Percentiles rank a stretch among this genome's conserved stretches.
Conservation (phyloP, 2,329 filamentous ascomycete genomes). For the Diaporthe amygdali region DNA sequence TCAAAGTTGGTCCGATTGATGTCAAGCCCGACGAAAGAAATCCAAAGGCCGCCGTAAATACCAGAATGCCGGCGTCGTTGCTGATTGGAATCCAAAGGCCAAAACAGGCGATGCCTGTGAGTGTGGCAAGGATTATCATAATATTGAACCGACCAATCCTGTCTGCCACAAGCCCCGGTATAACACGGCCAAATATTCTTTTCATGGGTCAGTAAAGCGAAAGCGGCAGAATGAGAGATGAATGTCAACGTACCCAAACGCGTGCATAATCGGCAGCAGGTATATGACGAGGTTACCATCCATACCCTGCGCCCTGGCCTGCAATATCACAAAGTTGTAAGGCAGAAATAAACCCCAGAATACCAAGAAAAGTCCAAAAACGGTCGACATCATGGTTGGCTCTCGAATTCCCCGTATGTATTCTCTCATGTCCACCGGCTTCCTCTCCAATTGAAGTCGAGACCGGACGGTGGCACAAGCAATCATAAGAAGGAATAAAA, state of each 20-base stretch:
- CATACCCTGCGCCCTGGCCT: constrained; percentile 37
- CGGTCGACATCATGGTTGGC: constrained; percentile 36
- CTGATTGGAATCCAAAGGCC: constrained; percentile 55
- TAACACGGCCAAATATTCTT: constrained; percentile 37
- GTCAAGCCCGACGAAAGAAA: constrained; percentile 73
- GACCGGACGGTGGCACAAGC: constrained; percentile 40
- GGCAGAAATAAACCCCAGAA: constrained; percentile 43
- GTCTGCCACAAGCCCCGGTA: constrained; percentile 35
- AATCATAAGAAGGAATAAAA: constrained; percentile 39
- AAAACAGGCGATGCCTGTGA: constrained; percentile 51
- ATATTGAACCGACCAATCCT: constrained; percentile 51
- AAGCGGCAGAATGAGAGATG: background rate
- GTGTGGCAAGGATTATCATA: constrained; percentile 55
- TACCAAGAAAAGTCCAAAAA: constrained; percentile 40
- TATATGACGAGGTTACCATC: constrained; percentile 36
- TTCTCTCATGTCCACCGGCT: constrained; percentile 33
- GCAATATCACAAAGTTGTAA: constrained; percentile 40
- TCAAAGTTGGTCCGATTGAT: constrained; percentile 64
- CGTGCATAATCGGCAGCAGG: constrained; percentile 45
- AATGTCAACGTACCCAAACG: constrained; percentile 27
- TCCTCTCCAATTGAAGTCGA: constrained; percentile 30
- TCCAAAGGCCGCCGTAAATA: constrained; percentile 72
- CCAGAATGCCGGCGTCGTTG: constrained; percentile 62
- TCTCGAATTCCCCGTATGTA: constrained; percentile 37
- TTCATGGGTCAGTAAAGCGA: background rate